These are phyloP conservation scores for Chlorella sp. DNA, from an alignment of 139 green algal genomes.

Conservation along the genomic window DNA sequence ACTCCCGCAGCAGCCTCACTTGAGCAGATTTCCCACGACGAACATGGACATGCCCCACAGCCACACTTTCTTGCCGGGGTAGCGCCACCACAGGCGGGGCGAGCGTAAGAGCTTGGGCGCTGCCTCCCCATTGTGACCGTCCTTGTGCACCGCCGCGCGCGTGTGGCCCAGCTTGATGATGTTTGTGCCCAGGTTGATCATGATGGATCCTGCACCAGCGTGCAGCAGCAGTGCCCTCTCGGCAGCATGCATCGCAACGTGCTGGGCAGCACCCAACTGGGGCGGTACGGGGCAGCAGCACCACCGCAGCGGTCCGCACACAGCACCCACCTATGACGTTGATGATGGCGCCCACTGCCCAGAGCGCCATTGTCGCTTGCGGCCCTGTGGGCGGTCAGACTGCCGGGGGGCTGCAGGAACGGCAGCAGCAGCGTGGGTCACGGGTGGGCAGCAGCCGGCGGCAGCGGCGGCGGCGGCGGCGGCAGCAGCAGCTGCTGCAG, in stretches of 20 bases:
- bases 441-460: no score
- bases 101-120: not conserved
- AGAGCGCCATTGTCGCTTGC: conserved; percentile 21
- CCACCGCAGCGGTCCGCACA: not conserved
- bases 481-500: not conserved
- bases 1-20: conserved; percentile 20
- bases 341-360: conserved; percentile 60
- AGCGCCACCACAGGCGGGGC: conserved; percentile 7
- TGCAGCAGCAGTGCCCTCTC: not conserved
- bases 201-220: conserved; percentile 3
- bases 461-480: not conserved
- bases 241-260: not conserved
- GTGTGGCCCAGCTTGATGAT: conserved; percentile 93
- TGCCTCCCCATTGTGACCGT: not conserved
- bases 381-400: not conserved
- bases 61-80: conserved; percentile 61
- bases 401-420: not conserved
- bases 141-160: conserved; percentile 65
- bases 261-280: no score
- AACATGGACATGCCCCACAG: conserved; percentile 75
- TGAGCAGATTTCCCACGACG: conserved; percentile 74
- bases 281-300: not conserved
- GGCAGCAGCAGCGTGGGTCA: not conserved
- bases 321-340: conserved; percentile 79
- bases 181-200: conserved; percentile 68